phyloP scores from a whole-genome alignment of 495 filamentous ascomycete species.

The Penicillium paradoxum region DNA sequence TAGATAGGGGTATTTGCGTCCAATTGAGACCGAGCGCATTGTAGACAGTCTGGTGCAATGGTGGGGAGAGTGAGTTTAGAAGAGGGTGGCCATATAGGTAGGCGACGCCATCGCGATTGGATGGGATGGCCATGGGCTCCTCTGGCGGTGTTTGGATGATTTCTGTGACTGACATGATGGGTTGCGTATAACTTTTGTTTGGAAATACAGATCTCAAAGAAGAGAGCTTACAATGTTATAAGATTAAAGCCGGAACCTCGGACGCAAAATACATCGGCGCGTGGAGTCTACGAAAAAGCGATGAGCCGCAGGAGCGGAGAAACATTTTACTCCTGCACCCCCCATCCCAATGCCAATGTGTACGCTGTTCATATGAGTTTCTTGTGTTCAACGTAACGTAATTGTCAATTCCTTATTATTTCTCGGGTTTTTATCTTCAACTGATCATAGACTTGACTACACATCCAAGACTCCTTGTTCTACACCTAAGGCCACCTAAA shows the following conservation, averaged over 20 bases:
- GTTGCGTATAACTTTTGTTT: neutral
- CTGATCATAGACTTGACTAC: neutral
- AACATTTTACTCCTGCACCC: slow-evolving; percentile 21
- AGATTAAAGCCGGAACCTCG: neutral
- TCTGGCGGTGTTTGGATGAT: slow-evolving; percentile 20
- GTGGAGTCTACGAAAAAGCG: slow-evolving; percentile 2
- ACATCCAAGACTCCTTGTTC: neutral
- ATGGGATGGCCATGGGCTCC: slow-evolving; percentile 37
- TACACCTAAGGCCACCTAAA: too few relatives aligned
- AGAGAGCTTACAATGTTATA: slow-evolving; percentile 3
- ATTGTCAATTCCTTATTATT: neutral
- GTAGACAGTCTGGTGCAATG: slow-evolving; percentile 64
- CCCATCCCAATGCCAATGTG: neutral
- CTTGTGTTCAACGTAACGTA: neutral
- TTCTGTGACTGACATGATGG: slow-evolving; percentile 21
- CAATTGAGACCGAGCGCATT: slow-evolving; percentile 52
- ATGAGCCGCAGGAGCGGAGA: slow-evolving; percentile 23
- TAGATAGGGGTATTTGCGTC: slow-evolving; percentile 51
- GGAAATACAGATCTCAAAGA: neutral
- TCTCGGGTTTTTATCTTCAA: neutral
- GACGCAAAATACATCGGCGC: neutral
- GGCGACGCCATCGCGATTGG: slow-evolving; percentile 35
- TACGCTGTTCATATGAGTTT: neutral
- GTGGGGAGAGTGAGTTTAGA: slow-evolving; percentile 65
- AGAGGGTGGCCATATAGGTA: slow-evolving; percentile 52